Conservation (phyloP, 495 filamentous ascomycete genomes). For the Hyphodiscus hymeniophilus region DNA sequence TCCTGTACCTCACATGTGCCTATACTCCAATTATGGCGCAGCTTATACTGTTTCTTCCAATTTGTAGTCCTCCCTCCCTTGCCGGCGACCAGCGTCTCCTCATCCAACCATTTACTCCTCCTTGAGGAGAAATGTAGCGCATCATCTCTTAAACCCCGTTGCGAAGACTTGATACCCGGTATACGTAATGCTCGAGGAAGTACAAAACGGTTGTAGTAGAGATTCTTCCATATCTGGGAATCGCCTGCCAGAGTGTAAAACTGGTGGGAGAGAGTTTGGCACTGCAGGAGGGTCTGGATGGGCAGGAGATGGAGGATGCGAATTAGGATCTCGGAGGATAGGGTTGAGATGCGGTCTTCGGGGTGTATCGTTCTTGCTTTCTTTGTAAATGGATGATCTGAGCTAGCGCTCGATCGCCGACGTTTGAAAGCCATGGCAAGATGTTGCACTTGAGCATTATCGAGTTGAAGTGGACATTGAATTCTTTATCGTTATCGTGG, state of each 20-base stretch:
- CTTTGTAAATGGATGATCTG: slow-evolving; percentile 5
- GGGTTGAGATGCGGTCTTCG: slow-evolving; percentile 38
- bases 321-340: slow-evolving; percentile 85
- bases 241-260: slow-evolving; percentile 71
- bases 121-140: slow-evolving; percentile 60
- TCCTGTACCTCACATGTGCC: slow-evolving; percentile 77
- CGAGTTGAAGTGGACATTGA: neutral
- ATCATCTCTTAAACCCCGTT: slow-evolving; percentile 20
- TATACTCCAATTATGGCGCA: slow-evolving; percentile 85
- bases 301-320: slow-evolving; percentile 74
- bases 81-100: slow-evolving; percentile 43
- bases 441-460: neutral
- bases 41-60: slow-evolving; percentile 88
- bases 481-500: slow-evolving; percentile 6
- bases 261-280: slow-evolving; percentile 71
- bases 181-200: slow-evolving; percentile 54
- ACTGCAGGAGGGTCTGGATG: slow-evolving; percentile 56
- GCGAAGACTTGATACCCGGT: slow-evolving; percentile 51
- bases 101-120: slow-evolving; percentile 78
- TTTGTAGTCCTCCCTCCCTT: slow-evolving; percentile 25
- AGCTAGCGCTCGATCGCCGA: slow-evolving; percentile 6
- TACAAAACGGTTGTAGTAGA: slow-evolving; percentile 87
- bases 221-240: slow-evolving; percentile 82
- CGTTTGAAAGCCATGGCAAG: slow-evolving; percentile 16
- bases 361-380: slow-evolving; percentile 7